Base-by-base conservation (phyloP, 1,284 basidiomycete genomes). In the Abortiporus biennis region DNA sequence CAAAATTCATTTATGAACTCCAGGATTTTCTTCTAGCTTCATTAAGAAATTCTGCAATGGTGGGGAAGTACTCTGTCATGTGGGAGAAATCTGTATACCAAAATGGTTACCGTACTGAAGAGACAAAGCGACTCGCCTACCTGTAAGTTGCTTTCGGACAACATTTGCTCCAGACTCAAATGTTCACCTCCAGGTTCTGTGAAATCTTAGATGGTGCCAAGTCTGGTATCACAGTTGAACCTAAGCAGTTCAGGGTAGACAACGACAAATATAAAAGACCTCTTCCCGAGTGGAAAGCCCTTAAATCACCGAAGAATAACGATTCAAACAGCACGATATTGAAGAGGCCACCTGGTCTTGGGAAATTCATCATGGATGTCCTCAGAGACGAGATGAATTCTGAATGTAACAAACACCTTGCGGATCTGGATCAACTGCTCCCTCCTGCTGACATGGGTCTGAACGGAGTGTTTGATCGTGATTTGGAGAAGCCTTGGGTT, bases 351-450 rank as follows among this genome's bases (percentile, higher is more conserved):
- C 16, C n/a, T 37, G 8, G 33, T n/a, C n/a, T n/a, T n/a, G n/a
- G n/a, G n/a, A n/a, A n/a, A n/a, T 78, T 78, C 53, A 65, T 80
- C 47, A 78, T 80, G 74, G 76, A 80, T 45, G 22, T 32, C 9
- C 30, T 40, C 12, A 37, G 57, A 19, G 41, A 44, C 0, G 52
- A 59, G 11, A 58, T 67, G 2, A 46, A 55, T 23, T 34, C 38
- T 3, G 50, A 61, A 40, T 53, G 56, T 34, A 43, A 47, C 8
- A 33, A 44, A 2, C 49, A 54, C 30, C 48, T 53, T 23, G 15
- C 3, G 16, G 16, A n/a, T 3, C 6, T 8, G 15, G 5, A 5
- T 6, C 9, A 6, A 2, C 22, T 4, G 13, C 2, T 2, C 15
- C 19, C 12, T n/a, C 13, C 24, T 9, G n/a, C 17, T 3, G 13